A percentile compares a stretch with the other conserved stretches of the same genome.
phyloP scores from a whole-genome alignment of 2,329 filamentous ascomycete genomes.

The Penicillium polonicum region DNA sequence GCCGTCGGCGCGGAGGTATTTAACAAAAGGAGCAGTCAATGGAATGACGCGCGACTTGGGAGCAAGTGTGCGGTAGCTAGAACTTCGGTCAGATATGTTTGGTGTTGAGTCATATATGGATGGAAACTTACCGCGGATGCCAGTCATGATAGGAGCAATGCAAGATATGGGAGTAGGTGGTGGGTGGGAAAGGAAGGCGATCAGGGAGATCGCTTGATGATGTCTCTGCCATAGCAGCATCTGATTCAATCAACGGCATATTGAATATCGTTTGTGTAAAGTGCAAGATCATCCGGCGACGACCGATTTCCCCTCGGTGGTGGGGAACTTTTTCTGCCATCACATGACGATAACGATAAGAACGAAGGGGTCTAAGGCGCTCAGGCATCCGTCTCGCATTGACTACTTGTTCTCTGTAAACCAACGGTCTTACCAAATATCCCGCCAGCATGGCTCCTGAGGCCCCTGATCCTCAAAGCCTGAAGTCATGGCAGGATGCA shows the following conservation, averaged over 20 bases:
- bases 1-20: constrained; percentile 87
- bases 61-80: constrained; percentile 72
- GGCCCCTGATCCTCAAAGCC: constrained; percentile 55
- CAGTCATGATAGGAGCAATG: constrained; percentile 93
- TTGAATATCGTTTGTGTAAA: constrained; percentile 4
- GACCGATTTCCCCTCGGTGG: constrained; percentile 12
- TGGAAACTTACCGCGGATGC: constrained; percentile 66
- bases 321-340: constrained; percentile 24
- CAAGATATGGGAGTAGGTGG: constrained; percentile 82
- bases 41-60: constrained; percentile 85
- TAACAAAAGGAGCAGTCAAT: constrained; percentile 70
- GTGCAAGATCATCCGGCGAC: neutral
- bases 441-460: constrained; percentile 51
- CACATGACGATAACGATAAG: constrained; percentile 25
- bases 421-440: constrained; percentile 9
- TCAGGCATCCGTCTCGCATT: constrained; percentile 8
- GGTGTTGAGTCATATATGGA: neutral
- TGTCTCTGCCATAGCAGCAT: constrained; percentile 15
- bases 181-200: constrained; percentile 71
- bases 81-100: constrained; percentile 11
- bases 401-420: constrained; percentile 11
- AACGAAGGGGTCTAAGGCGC: constrained; percentile 13
- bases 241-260: constrained; percentile 34
- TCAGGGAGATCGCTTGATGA: constrained; percentile 21
- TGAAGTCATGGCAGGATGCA: constrained; percentile 65